Evolutionary conservation across 192 early-diverging fungal genomes (phyloP).

Genomic region (Borealophlyctis nickersoniae): DNA sequence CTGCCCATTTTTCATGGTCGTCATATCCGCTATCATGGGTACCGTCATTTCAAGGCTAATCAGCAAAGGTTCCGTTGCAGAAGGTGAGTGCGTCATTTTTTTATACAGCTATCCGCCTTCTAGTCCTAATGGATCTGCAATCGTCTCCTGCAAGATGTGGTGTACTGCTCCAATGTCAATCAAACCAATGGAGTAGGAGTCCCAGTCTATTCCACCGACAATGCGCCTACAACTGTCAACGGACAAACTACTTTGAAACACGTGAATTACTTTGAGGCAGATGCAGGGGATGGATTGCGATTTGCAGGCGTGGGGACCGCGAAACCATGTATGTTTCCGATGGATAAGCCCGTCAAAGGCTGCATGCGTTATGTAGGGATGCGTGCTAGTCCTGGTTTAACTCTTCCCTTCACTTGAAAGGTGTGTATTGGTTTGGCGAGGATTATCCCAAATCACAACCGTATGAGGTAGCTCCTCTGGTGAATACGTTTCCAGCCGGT

Average conservation of each 20-base stretch:
- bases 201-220: background rate
- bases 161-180: slow-evolving; percentile 32
- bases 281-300: slow-evolving; percentile 9
- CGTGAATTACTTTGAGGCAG: slow-evolving; percentile 24
- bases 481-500: slow-evolving; percentile 29
- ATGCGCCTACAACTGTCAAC: slow-evolving; percentile 8
- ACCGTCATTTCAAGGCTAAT: slow-evolving; percentile 53
- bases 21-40: slow-evolving; percentile 55
- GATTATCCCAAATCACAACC: slow-evolving; percentile 25
- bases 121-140: slow-evolving; percentile 10
- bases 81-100: too few relatives aligned
- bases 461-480: slow-evolving; percentile 17
- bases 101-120: slow-evolving; percentile 30
- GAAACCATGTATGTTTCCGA: background rate
- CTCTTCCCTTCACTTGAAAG: slow-evolving; percentile 18
- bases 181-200: slow-evolving; percentile 19
- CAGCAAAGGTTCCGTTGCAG: slow-evolving; percentile 28
- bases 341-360: too few relatives aligned
- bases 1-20: slow-evolving; percentile 68
- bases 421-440: slow-evolving; percentile 46
- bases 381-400: too few relatives aligned
- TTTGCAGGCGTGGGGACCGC: slow-evolving; percentile 1
- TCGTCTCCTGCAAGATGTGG: slow-evolving; percentile 25
- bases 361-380: too few relatives aligned
- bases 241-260: background rate